Percentiles rank a stretch among this genome's conserved stretches.
Evolutionary conservation across 768 basidiomycete species (phyloP).

Genomic region (Dioszegia aurantiaca): DNA sequence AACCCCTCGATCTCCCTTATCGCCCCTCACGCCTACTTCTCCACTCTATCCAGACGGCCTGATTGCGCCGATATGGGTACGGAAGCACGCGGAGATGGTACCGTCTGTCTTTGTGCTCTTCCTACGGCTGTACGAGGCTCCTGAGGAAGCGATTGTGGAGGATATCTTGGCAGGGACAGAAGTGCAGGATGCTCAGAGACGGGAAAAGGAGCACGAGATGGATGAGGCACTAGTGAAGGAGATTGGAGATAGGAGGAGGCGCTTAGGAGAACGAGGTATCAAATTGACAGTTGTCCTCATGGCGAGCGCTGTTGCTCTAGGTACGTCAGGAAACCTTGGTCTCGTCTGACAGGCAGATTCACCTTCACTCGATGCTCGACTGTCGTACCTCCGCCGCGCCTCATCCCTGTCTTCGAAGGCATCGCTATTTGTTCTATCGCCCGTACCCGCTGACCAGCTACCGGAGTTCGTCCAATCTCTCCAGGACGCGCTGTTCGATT

Average conservation of each 20-base stretch:
- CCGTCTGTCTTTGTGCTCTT: constrained; percentile 94
- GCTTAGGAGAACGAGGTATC: constrained; percentile 76
- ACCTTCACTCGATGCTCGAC: constrained; percentile 71
- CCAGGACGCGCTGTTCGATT: constrained; percentile 81
- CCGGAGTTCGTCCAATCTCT: constrained; percentile 74
- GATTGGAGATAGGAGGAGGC: constrained; percentile 74
- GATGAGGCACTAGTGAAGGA: constrained; percentile 78
- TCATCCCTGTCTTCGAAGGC: constrained; percentile 87
- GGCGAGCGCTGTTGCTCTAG: constrained; percentile 81
- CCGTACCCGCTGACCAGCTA: constrained; percentile 79
- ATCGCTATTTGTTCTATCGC: constrained; percentile 89
- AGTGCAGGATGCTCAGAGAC: constrained; percentile 57
- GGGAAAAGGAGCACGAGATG: constrained; percentile 59
- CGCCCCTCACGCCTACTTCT: constrained; percentile 80
- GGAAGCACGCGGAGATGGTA: constrained; percentile 86
- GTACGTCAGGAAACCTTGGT: constrained; percentile 56
- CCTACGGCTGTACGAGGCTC: constrained; percentile 71
- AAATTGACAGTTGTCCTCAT: constrained; percentile 92
- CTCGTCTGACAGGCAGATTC: constrained; percentile 62
- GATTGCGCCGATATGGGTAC: constrained; percentile 95
- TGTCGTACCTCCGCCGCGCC: constrained; percentile 82
- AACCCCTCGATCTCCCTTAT: constrained; percentile 79
- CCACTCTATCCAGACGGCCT: constrained; percentile 92
- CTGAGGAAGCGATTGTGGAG: constrained; percentile 49
- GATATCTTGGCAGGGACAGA: constrained; percentile 35